Evolutionary conservation across 768 basidiomycete genomes (phyloP).

Genomic region (Favolaschia claudopus): DNA sequence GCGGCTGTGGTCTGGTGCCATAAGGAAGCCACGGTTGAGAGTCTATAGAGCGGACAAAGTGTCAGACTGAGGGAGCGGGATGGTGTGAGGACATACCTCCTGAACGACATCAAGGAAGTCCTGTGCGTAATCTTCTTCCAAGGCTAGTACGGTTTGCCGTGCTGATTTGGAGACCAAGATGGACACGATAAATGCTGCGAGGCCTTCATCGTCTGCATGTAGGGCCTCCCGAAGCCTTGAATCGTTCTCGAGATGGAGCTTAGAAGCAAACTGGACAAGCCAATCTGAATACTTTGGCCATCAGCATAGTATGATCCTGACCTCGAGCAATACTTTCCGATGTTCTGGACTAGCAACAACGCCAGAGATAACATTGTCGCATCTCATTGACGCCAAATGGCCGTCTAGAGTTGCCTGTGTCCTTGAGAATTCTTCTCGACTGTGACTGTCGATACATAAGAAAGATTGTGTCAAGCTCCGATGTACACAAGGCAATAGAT

Average conservation of each 20-base stretch:
- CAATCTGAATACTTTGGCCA: not conserved
- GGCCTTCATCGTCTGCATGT: not conserved
- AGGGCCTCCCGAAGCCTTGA: not conserved
- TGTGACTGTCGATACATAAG: constrained; percentile 29
- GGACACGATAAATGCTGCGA: not conserved
- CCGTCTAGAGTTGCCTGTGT: not conserved
- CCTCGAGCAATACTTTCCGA: constrained; percentile 6
- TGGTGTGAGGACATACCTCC: not conserved
- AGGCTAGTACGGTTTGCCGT: not conserved
- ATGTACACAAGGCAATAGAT: no score
- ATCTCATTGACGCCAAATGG: not conserved
- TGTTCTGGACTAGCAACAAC: constrained; percentile 1
- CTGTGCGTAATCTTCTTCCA: not conserved
- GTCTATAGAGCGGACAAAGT: not conserved
- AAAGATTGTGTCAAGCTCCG: no score
- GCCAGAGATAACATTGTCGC: not conserved
- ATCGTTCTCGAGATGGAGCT: not conserved
- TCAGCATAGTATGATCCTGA: not conserved
- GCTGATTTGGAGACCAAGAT: not conserved
- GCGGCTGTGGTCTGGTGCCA: constrained; percentile 3
- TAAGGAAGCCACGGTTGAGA: constrained; percentile 3
- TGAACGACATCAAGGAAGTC: not conserved
- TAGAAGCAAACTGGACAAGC: not conserved
- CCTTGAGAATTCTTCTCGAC: constrained; percentile 33
- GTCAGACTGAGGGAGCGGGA: not conserved